phyloP scores from a whole-genome alignment of 805 yeast genomes.

The Myxozyma sirexii region DNA sequence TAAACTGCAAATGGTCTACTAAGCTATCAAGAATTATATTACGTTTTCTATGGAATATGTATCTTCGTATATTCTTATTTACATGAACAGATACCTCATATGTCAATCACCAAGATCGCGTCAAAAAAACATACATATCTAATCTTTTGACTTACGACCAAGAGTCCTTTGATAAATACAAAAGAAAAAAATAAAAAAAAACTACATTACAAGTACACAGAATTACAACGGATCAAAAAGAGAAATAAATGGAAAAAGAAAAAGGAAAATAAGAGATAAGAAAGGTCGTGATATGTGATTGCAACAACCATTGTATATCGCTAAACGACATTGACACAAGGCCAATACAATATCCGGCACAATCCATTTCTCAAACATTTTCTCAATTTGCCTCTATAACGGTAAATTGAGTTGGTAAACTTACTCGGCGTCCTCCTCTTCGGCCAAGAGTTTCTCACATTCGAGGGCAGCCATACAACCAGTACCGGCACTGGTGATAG shows the following conservation, averaged over 20 bases:
- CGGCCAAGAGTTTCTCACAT: slow-evolving; percentile 81
- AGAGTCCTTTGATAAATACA: not conserved
- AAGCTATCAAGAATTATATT: too few species aligned
- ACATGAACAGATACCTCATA: not conserved
- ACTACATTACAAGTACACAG: not conserved
- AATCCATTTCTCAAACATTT: too few species aligned
- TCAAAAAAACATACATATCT: too few species aligned
- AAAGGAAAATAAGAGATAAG: not conserved
- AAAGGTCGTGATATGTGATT: too few species aligned
- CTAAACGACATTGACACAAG: too few species aligned
- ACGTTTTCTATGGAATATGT: not conserved
- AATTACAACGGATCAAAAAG: not conserved
- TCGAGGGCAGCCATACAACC: slow-evolving; percentile 99
- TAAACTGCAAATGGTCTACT: too few species aligned
- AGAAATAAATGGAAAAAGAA: not conserved
- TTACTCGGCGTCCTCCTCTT: slow-evolving; percentile 43
- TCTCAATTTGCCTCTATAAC: too few species aligned
- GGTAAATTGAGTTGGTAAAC: too few species aligned
- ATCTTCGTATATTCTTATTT: not conserved
- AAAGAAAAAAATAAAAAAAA: not conserved
- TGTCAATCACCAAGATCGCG: not conserved
- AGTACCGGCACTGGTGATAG: slow-evolving; percentile 98
- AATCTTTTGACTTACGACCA: not conserved
- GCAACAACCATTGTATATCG: too few species aligned
- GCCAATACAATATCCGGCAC: too few species aligned